These are phyloP conservation scores for Paxillus rubicundulus DNA, from an alignment of 768 basidiomycete species.

Conservation along the genomic window DNA sequence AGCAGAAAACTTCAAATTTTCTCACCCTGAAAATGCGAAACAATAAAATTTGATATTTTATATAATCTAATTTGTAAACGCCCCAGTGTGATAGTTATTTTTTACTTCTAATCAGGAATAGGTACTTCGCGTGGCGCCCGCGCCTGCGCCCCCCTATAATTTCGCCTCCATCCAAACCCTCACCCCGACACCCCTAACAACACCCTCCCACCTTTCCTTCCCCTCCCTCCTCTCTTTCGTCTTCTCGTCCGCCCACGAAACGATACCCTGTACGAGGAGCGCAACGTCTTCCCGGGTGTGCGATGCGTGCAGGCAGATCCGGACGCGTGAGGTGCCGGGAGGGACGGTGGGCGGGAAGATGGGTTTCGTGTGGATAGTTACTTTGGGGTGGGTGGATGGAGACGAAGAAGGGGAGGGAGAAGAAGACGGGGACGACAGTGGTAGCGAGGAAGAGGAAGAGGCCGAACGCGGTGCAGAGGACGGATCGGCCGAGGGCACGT, in stretches of 20 bases:
- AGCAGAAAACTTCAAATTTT: too few relatives aligned
- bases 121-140: too few relatives aligned
- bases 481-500: background rate
- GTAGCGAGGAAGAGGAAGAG: too few relatives aligned
- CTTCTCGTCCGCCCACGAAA: constrained; percentile 34
- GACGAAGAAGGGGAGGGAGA: background rate
- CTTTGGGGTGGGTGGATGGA: constrained; percentile 10
- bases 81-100: too few relatives aligned
- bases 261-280: constrained; percentile 48
- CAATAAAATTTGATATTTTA: too few relatives aligned
- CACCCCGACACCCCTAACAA: constrained; percentile 16
- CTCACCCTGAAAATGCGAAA: too few relatives aligned
- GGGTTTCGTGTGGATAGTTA: constrained; percentile 64
- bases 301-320: constrained; percentile 84
- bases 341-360: constrained; percentile 91
- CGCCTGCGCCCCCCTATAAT: constrained; percentile 8
- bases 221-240: constrained; percentile 5
- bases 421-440: background rate
- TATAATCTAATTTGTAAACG: too few relatives aligned
- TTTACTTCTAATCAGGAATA: too few relatives aligned
- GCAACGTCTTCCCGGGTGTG: constrained; percentile 67
- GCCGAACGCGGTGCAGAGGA: background rate
- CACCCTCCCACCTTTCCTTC: constrained; percentile 8
- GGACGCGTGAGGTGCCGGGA: constrained; percentile 76
- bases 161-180: constrained; percentile 31